Evolutionary conservation across 2,329 filamentous ascomycete species (phyloP).

Genomic region (Stylonectria norvegica): DNA sequence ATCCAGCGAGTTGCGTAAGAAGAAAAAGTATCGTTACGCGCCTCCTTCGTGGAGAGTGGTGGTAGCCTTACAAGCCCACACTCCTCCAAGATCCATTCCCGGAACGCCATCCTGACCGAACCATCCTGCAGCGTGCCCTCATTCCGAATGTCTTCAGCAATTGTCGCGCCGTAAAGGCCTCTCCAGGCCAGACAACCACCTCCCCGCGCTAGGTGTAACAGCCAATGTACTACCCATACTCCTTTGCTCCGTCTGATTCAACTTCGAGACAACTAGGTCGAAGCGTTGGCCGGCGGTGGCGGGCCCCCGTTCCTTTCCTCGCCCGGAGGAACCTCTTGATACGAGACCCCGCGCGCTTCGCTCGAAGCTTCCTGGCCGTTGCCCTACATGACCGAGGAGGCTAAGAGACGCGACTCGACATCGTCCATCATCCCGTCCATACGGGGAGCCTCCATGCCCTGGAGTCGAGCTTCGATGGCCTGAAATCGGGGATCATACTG

Average conservation of each 20-base stretch:
- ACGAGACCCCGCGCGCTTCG: conserved; percentile 2
- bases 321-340: conserved; percentile 6
- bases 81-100: too few relatives aligned
- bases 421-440: conserved; percentile 46
- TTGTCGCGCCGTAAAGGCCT: too few relatives aligned
- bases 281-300: too few relatives aligned
- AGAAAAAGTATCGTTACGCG: too few relatives aligned
- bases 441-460: conserved; percentile 40
- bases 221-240: too few relatives aligned
- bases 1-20: too few relatives aligned
- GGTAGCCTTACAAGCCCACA: too few relatives aligned
- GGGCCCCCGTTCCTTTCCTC: conserved; percentile 3
- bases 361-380: conserved; percentile 14
- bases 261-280: too few relatives aligned
- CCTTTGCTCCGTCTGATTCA: too few relatives aligned
- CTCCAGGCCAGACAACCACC: too few relatives aligned
- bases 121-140: conserved; percentile 27
- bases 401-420: conserved; percentile 42
- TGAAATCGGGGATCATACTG: conserved; percentile 45
- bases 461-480: conserved; percentile 40
- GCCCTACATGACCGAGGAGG: conserved; percentile 42
- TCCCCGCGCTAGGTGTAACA: too few relatives aligned
- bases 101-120: conserved; percentile 8
- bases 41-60: too few relatives aligned
- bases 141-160: conserved; percentile 20